Base-by-base conservation (phyloP, 2,329 filamentous ascomycete species). In the Annulohypoxylon truncatum region DNA sequence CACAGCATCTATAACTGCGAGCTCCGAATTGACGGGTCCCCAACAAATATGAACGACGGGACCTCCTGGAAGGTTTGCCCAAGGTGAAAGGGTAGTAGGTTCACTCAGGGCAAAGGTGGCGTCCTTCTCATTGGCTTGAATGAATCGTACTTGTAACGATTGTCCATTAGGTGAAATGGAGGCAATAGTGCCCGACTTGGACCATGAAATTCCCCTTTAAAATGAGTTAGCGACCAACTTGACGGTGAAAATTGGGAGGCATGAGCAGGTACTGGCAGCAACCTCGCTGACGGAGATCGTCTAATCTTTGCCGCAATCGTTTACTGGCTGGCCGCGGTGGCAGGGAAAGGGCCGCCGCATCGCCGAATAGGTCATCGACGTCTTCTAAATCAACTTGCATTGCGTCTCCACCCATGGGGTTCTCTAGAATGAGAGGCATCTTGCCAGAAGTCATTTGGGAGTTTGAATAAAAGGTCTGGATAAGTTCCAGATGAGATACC, bases 121-220 rank as follows among this genome's bases (percentile, higher is more conserved):
- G 78, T 91, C 86, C 10, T 89, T 84, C 0, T 89, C 85, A 70
- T 89, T 84, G 73, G 91, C 90, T 31, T 88, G 85, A 53, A 97
- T 83, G 75, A 92, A 90, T 64, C 90, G 89, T 47, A 97, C 83
- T 74, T 92, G 89, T 55, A 97, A 82, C 12, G 84, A 85, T 50
- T 85, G 85, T 26, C 92, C 91, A 78, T 94, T 91, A 13, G 87
- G 81, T 18, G 90, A 87, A 70, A 98, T 91, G 57, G 90, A 91
- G 26, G 94, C 94, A 71, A 98, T 92, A 64, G 90, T 93, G 44
- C 95, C 95, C 66, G 89, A 87, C 73, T 90, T 94, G 9, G 95
- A 97, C 94, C 95, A 98, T 28, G 92, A 89, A 57, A 97, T 86
- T 69, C 88, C 89, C 76, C 94, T 96, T 72, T 46, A 9, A 47